Conservation (phyloP, 2,329 filamentous ascomycete genomes). For the Trichoderma gracile region DNA sequence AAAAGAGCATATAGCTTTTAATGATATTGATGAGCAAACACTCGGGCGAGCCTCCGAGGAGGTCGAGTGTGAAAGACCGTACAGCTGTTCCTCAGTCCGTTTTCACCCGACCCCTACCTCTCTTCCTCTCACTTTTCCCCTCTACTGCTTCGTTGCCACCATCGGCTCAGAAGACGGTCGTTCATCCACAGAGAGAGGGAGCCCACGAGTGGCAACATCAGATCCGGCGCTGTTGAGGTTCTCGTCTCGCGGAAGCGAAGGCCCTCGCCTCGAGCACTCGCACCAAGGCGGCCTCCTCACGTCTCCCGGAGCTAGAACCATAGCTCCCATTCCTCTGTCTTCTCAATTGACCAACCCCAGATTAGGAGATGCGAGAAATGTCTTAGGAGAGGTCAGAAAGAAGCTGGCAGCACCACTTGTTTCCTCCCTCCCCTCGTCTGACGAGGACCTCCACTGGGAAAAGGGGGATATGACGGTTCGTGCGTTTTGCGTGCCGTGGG, state of each 20-base stretch:
- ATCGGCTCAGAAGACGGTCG: background rate
- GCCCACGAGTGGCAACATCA: background rate
- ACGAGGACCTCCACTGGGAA: no score
- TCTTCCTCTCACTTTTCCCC: background rate
- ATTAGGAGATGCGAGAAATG: constrained; percentile 23
- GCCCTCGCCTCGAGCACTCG: constrained; percentile 20
- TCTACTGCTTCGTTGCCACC: background rate
- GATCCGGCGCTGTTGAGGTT: background rate
- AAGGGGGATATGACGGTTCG: no score
- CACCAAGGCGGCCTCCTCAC: constrained; percentile 4
- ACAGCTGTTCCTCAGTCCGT: background rate
- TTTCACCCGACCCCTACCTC: background rate
- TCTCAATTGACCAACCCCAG: constrained; percentile 15
- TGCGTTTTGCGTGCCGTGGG: no score
- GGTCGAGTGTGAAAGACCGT: background rate
- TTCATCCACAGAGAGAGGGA: background rate
- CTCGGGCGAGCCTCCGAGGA: background rate
- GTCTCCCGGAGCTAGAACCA: background rate
- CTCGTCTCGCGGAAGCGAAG: constrained; percentile 15
- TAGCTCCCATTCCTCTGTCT: background rate
- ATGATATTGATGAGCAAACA: constrained; percentile 7
- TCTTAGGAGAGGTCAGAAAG: background rate
- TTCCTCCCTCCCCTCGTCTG: no score
- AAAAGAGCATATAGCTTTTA: constrained; percentile 11
- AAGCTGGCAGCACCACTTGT: no score